Base-by-base conservation (phyloP, 1,139 yeast genomes). In the Saccharomyces pastorianus region DNA sequence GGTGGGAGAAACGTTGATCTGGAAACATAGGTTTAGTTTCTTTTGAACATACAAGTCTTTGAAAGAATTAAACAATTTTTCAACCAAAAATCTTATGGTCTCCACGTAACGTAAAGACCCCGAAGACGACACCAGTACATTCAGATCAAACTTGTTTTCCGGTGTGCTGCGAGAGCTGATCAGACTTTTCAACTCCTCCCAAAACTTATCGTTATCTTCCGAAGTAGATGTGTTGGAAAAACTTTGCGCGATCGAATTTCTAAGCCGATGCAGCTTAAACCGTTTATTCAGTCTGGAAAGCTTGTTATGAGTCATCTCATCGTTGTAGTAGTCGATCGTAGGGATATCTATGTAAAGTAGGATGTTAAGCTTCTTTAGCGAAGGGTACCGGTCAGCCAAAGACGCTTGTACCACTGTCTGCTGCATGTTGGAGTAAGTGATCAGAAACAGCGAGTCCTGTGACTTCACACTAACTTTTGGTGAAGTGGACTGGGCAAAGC, bases 101-200 rank as follows among this genome's bases (percentile, higher is more conserved):
- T 67, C 70, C 9, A 68, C 71, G 56, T 68, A 68, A 47, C 70
- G 53, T 46, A 68, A 49, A 2, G 72, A 67, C 7, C 72, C 71
- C 20, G 70, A 63, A 1, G 71, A 65, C 6, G 60, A 54, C 1
- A 68, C 57, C 5, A 55, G 56, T 38, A 56, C 44, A 11, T 25
- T 34, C 23, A 47, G 34, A 25, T 9, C 49, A 26, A 28, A 28
- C 27, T 25, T 52, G 32, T 28, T 49, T n/a, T 47, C 41, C 17
- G 23, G 41, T 13, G 28, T 44, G 47, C 14, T 48, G n/a, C 52
- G 51, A 42, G 31, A 49, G 46, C 29, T 23, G 47, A 20, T 48
- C 47, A 32, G 46, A 13, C 47, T 14, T 11, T 44, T 56, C 29
- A 34, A 52, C 7, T 26, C 47, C 29, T 28, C 47, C 67, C 68